These are phyloP conservation scores for Gastrodia elata DNA, from an alignment of 106 monocot species.

Conservation along the genomic window DNA sequence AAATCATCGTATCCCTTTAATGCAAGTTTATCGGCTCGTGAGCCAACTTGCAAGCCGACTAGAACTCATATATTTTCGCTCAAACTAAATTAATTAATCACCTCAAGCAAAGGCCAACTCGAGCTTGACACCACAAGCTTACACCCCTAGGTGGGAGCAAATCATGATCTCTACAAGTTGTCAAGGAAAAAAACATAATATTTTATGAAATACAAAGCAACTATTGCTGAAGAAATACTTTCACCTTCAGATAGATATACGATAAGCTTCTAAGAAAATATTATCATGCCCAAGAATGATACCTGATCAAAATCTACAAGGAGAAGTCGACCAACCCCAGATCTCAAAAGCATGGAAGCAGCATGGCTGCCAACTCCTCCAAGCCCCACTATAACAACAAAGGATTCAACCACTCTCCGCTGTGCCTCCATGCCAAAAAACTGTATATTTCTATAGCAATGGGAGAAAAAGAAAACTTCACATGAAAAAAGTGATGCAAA, in stretches of 20 bases:
- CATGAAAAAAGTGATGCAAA: not conserved
- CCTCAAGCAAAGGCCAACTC: no score
- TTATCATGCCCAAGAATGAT: not conserved
- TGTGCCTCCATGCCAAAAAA: constrained; percentile 93
- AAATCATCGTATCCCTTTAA: no score
- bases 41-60: no score
- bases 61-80: no score
- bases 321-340: constrained; percentile 82
- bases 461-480: not conserved
- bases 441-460: constrained; percentile 70
- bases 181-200: not conserved
- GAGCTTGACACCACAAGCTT: no score
- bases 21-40: no score
- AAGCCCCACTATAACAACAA: constrained; percentile 86
- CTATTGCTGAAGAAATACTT: not conserved
- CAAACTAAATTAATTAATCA: not conserved
- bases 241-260: not conserved
- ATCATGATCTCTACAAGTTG: not conserved
- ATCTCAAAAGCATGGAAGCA: constrained; percentile 92
- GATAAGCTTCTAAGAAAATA: not conserved
- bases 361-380: constrained; percentile 99
- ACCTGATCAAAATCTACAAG: constrained; percentile 99
- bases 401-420: constrained; percentile 70
- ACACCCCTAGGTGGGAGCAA: no score
- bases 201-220: not conserved